Conservation (phyloP, 805 yeast genomes). For the Hermanozyma aechmeae region DNA sequence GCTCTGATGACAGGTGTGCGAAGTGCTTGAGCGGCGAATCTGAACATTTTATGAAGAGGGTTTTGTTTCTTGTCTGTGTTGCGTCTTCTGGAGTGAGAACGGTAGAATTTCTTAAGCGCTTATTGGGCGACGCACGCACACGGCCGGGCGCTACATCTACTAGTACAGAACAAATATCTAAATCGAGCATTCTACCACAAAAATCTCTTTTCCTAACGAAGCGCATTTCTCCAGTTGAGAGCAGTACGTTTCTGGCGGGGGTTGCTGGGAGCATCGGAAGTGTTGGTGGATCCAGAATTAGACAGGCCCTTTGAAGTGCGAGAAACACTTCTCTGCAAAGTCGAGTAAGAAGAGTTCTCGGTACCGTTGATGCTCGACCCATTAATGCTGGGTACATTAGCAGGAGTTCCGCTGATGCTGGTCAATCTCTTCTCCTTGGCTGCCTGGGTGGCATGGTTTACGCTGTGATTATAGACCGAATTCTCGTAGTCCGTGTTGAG, state of each 20-base stretch:
- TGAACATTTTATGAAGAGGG: slow-evolving; percentile 31
- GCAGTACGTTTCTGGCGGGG: slow-evolving; percentile 23
- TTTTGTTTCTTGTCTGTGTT: slow-evolving; percentile 1
- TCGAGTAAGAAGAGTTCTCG: slow-evolving; percentile 7
- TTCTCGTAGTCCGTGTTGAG: slow-evolving; percentile 25
- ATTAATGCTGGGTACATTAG: not conserved
- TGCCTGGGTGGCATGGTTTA: slow-evolving; percentile 9
- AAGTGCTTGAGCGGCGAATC: slow-evolving; percentile 40
- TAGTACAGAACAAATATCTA: no score
- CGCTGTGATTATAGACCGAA: slow-evolving; percentile 15
- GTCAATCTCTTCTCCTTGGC: slow-evolving; percentile 2
- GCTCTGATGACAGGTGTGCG: slow-evolving; percentile 25
- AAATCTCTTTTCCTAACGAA: slow-evolving; percentile 6
- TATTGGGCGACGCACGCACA: no score
- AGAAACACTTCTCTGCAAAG: slow-evolving; percentile 15
- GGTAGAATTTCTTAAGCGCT: no score
- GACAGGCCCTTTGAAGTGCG: slow-evolving; percentile 8
- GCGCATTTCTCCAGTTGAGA: slow-evolving; percentile 25
- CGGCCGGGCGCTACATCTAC: no score
- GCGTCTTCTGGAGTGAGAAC: no score
- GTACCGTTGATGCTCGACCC: not conserved
- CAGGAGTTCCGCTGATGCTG: slow-evolving; percentile 1
- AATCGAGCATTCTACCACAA: no score
- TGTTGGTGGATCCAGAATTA: slow-evolving; percentile 5
- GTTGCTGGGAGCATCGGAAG: slow-evolving; percentile 4